phyloP scores from a whole-genome alignment of 2,329 filamentous ascomycete genomes.

The Colletotrichum orchidophilum region DNA sequence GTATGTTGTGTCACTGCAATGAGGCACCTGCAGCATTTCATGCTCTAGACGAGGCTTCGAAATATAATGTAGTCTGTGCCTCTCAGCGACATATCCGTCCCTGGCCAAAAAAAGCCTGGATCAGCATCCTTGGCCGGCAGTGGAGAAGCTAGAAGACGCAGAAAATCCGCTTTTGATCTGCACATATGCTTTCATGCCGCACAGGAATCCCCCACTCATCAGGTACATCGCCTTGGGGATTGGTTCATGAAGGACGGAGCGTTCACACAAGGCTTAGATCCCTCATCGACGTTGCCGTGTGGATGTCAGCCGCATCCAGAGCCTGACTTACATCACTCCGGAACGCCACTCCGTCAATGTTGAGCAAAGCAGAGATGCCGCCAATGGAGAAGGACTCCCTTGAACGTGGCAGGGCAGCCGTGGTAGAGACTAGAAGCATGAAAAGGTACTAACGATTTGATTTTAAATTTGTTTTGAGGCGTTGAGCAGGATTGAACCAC shows the following conservation, averaged over 20 bases:
- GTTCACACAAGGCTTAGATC: neutral
- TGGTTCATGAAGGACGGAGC: neutral
- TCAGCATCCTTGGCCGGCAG: slow-evolving; percentile 2
- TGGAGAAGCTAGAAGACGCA: slow-evolving; percentile 23
- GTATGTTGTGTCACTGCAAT: neutral
- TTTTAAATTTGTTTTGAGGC: slow-evolving; percentile 6
- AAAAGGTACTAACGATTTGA: neutral
- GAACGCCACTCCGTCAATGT: neutral
- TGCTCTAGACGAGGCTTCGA: slow-evolving; percentile 1
- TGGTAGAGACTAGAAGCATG: neutral
- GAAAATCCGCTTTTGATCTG: slow-evolving; percentile 33
- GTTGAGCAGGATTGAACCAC: neutral
- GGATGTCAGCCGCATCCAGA: slow-evolving; percentile 14
- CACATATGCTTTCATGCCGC: slow-evolving; percentile 16
- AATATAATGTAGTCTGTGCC: neutral
- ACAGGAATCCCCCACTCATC: slow-evolving; percentile 24
- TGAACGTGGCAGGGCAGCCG: neutral
- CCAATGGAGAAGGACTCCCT: neutral
- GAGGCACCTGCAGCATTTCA: neutral
- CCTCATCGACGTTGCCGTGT: slow-evolving; percentile 12
- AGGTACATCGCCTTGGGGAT: neutral
- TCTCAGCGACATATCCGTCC: neutral
- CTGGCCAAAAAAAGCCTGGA: neutral
- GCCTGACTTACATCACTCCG: neutral
- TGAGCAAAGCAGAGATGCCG: neutral